phyloP scores from a whole-genome alignment of 305 asterid species.

The Withania somnifera region DNA sequence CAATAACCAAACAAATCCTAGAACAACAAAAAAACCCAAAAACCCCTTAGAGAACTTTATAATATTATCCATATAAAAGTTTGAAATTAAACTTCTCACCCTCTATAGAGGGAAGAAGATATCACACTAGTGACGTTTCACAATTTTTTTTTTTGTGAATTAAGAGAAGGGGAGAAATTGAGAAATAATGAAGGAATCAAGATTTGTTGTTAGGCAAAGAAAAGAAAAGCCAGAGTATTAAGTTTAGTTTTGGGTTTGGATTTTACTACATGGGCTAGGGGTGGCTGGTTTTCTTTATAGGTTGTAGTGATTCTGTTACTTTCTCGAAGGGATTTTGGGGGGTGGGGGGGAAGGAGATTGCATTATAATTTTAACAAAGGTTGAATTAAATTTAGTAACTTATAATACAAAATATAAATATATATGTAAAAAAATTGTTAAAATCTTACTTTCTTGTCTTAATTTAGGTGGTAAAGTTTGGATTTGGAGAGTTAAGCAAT shows the following conservation, averaged over 20 bases:
- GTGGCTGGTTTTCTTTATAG: conserved; percentile 44
- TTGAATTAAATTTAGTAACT: too few species aligned
- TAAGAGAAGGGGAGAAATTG: too few species aligned
- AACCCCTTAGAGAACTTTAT: conserved; percentile 17
- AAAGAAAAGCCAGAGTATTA: neutral
- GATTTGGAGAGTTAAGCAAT: too few species aligned
- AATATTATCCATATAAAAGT: neutral
- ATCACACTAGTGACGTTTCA: neutral
- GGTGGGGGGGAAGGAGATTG: too few species aligned
- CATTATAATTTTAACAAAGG: too few species aligned
- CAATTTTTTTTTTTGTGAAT: too few species aligned
- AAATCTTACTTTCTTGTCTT: too few species aligned
- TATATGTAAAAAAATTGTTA: too few species aligned
- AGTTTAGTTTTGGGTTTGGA: conserved; percentile 4
- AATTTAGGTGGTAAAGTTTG: too few species aligned
- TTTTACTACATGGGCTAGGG: conserved; percentile 25
- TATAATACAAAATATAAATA: too few species aligned
- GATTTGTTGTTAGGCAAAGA: too few species aligned
- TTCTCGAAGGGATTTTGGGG: conserved; percentile 37
- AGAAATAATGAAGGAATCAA: too few species aligned
- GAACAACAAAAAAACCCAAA: conserved; percentile 13
- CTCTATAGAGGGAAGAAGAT: conserved; percentile 3
- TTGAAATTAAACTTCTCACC: neutral
- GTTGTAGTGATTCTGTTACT: conserved; percentile 33
- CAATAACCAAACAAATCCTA: conserved; percentile 23